These are phyloP conservation scores for Diplodia scrobiculata DNA, from an alignment of 2,329 filamentous ascomycete genomes.

Conservation along the genomic window DNA sequence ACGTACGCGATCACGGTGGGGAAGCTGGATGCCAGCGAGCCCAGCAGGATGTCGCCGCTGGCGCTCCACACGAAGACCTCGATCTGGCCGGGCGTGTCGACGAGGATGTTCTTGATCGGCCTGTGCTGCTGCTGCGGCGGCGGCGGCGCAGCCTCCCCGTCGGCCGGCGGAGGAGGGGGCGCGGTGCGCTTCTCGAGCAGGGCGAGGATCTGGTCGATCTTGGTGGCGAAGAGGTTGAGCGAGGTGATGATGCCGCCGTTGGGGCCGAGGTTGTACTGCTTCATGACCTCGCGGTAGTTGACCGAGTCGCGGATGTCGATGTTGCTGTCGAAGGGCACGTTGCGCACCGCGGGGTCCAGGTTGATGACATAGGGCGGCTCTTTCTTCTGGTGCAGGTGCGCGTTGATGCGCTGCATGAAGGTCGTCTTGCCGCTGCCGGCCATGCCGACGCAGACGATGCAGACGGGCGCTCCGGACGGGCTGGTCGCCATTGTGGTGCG, in stretches of 20 bases:
- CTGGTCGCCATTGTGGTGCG: constrained; percentile 24
- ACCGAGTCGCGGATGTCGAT: constrained; percentile 99
- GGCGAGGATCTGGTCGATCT: constrained; percentile 90
- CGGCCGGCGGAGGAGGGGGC: constrained; percentile 47
- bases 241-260: constrained; percentile 97
- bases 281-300: constrained; percentile 99
- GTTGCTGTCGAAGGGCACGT: constrained; percentile 92
- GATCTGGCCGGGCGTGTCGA: constrained; percentile 96
- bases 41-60: constrained; percentile 88
- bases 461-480: constrained; percentile 57
- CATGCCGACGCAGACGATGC: constrained; percentile 96
- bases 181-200: constrained; percentile 85
- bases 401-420: constrained; percentile 98
- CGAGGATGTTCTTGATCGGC: constrained; percentile 74
- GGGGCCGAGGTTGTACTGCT: constrained; percentile 94
- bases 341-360: constrained; percentile 90
- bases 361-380: constrained; percentile 93
- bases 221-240: constrained; percentile 94
- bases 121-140: constrained; percentile 44
- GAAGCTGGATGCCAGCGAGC: constrained; percentile 88
- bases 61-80: constrained; percentile 99
- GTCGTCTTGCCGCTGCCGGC: constrained; percentile 99
- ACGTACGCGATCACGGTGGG: constrained; percentile 97
- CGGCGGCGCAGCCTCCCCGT: constrained; percentile 43
- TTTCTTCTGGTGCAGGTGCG: constrained; percentile 79